Conservation (phyloP, 2,329 filamentous ascomycete genomes). For the Trichoderma breve region DNA sequence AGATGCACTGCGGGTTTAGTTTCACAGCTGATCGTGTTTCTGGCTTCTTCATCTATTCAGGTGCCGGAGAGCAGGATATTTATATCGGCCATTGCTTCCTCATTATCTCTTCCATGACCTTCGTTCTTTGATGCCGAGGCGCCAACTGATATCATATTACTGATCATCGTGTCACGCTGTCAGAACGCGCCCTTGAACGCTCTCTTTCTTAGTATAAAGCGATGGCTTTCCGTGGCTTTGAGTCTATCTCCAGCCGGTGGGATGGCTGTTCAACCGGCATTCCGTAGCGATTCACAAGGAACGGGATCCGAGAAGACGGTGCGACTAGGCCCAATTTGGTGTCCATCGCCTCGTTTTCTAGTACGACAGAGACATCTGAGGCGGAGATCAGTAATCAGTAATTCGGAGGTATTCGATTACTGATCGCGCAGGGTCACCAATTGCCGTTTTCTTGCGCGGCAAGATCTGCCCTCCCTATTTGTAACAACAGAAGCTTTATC, state of each 20-base stretch:
- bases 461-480: background rate
- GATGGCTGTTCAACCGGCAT: conserved; percentile 3
- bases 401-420: background rate
- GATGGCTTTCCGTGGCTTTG: background rate
- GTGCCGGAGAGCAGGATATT: background rate
- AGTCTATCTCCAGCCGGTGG: background rate
- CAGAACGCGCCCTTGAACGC: background rate
- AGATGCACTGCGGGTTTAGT: background rate
- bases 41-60: background rate
- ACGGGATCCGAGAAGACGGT: background rate
- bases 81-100: background rate
- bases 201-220: background rate
- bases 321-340: background rate
- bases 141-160: background rate
- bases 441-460: background rate
- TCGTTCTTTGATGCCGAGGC: background rate
- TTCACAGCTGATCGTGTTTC: background rate
- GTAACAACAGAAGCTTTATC: background rate
- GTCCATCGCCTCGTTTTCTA: background rate
- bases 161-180: background rate
- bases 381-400: conserved; percentile 1
- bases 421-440: background rate
- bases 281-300: background rate
- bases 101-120: background rate
- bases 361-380: background rate